Evolutionary conservation across 805 yeast species (phyloP).

Genomic region (Grigorovia jiainica): DNA sequence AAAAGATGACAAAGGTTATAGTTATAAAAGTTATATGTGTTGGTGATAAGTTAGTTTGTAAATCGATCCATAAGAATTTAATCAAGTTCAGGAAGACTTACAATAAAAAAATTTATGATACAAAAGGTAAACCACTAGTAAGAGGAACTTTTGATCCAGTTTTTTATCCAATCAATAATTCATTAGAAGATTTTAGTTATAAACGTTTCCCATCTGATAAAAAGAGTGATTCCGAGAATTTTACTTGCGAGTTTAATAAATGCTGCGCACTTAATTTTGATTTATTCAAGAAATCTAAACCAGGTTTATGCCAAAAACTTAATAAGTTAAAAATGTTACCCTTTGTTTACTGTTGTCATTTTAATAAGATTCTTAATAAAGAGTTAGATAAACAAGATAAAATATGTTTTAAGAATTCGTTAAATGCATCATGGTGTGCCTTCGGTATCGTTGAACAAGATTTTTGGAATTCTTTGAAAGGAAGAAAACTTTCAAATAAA

Average conservation of each 20-base stretch:
- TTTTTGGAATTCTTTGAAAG: constrained; percentile 4
- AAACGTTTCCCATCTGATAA: constrained; percentile 39
- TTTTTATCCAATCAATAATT: constrained; percentile 50
- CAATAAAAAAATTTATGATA: constrained; percentile 43
- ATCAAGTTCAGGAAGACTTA: constrained; percentile 40
- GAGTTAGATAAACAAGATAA: constrained; percentile 34
- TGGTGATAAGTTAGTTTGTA: constrained; percentile 29
- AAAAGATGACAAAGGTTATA: constrained; percentile 30
- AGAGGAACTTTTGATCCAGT: constrained; percentile 56
- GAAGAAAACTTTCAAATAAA: too few relatives aligned
- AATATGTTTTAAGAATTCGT: constrained; percentile 21
- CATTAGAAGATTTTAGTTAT: constrained; percentile 37
- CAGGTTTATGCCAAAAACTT: too few relatives aligned
- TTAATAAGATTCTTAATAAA: constrained; percentile 31
- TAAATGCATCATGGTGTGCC: constrained; percentile 28
- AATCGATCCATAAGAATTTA: constrained; percentile 42
- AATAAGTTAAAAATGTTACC: too few relatives aligned
- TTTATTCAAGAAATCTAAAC: too few relatives aligned
- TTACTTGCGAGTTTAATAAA: constrained; percentile 50
- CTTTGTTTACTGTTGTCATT: constrained; percentile 28
- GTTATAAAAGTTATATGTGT: constrained; percentile 25
- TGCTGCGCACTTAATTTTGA: constrained; percentile 35
- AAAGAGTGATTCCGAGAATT: constrained; percentile 28
- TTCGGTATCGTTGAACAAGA: constrained; percentile 27
- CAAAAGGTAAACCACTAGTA: constrained; percentile 52